Evolutionary conservation across 164 flowering plant genomes (phyloP), one percentile per base, ranked within the genome.

Genomic region (Nymphaea thermarum): DNA sequence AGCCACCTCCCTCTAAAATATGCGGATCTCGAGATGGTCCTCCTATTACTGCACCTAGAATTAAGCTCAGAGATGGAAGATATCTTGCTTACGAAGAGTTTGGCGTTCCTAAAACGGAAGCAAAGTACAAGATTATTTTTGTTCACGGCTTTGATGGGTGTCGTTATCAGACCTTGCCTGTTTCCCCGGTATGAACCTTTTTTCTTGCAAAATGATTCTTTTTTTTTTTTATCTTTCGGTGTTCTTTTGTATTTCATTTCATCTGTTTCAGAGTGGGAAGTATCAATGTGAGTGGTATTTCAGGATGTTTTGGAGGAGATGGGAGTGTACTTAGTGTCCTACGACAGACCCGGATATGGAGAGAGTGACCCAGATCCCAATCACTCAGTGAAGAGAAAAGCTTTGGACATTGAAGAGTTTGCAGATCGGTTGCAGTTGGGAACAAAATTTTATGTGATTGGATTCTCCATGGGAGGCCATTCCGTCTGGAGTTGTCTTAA

Each of bases 11-110:
- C 5, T 84, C 91, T 7, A 83, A 75, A 75, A 74, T 75, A 64
- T 82, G 84, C 70, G 96, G 93, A 18, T 69, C 88, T 66, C 79
- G 83, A 10, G 81, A 73, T 73, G 93, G 96, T 4, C 89, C 87
- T 43, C 77, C 80, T 3, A 68, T 89, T 53, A 87, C 93, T 42
- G 86, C 88, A 55, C 80, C 89, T 4, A 80, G 93, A 69, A 76
- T 89, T 64, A 82, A 78, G 73, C 96, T 89, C 61, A 77, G 78
- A 43, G 93, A 89, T 81, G 96, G 93, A 66, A 86, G 96, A 67
- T 76, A 81, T 72, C 80, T 89, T 67, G 93, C 96, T 41, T 87
- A 87, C 80, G 80, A 83, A 71, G 93, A 89, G 71, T 74, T 76
- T 63, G 96, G 93, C 16, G 84, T 85, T 4, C 79, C 88, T 36